Evolutionary conservation across 257 asterid genomes (phyloP), one percentile per base, ranked within the genome.

Genomic region (Euphrasia confusa): DNA sequence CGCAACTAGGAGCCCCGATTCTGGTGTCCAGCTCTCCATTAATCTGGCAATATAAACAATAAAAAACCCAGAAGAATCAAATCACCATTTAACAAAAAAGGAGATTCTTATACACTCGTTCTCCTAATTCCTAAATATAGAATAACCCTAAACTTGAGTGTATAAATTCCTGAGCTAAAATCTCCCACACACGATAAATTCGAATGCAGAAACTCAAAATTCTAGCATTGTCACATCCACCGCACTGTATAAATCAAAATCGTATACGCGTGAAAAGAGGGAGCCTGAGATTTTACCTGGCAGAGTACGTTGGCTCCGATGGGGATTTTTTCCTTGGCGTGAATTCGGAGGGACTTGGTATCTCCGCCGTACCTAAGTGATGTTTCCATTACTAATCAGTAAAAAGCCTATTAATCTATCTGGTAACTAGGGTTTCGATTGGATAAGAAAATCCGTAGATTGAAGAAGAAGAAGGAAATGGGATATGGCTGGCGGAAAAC

Each of bases 281-380:
- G 1, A 37, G 0, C 4, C 24, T 21, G 4, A 18, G 10, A 67
- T 24, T 14, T 26, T 35, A 91, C 98, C 89, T 89, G 91, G 78
- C 84, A 80, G 40, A 71, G 67, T 53, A 86, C 67, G 54, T 68
- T 74, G 71, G 83, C 30, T 53, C 78, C 73, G 58, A 83, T 39
- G 45, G 95, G 91, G 63, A 72, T 60, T 75, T 78, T 86, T 73
- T 92, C 95, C 86, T 80, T 92, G 75, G 95, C 99, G 76, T 79
- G 84, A 68, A 92, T 79, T 63, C 84, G 71, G 26, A 92, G 78
- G 60, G 88, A 68, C 76, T 89, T 86, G 73, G 95, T 79, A 65
- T 89, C 91, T 12, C 76, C 95, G 58, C 71, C 80, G 54, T 79
- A 89, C 62, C 99, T 75, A 3, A 92, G 81, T 45, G 97, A 92